A percentile compares a stretch with the other conserved stretches of the same genome.
These are phyloP conservation scores for Apiospora sp. DNA, from an alignment of 2,329 filamentous ascomycete species.

Conservation along the genomic window DNA sequence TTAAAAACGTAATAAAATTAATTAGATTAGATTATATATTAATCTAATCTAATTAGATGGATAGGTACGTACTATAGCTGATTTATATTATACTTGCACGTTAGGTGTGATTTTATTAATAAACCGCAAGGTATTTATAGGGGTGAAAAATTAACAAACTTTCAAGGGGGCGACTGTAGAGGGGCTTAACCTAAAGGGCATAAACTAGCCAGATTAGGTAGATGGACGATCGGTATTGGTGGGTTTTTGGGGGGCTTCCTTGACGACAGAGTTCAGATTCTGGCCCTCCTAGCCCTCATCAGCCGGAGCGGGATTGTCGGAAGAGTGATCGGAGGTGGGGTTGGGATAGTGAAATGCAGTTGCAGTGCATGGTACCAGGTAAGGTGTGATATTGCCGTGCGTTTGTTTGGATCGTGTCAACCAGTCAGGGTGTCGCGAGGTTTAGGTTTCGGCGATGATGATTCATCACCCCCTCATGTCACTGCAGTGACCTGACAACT, in stretches of 20 bases:
- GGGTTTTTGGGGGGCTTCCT: neutral
- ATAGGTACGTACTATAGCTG: no score
- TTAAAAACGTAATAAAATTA: no score
- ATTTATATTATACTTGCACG: no score
- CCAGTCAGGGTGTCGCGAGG: neutral
- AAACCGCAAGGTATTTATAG: no score
- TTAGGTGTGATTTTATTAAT: no score
- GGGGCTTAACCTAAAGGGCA: neutral
- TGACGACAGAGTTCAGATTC: constrained; percentile 1
- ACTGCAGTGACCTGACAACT: constrained; percentile 1
- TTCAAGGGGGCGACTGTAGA: neutral
- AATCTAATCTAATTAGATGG: no score
- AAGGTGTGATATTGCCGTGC: neutral
- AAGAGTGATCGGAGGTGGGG: neutral
- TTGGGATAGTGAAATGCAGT: neutral
- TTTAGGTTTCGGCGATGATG: constrained; percentile 24
- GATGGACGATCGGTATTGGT: neutral
- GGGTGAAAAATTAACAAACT: neutral
- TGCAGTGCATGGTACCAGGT: neutral
- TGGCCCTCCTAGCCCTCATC: constrained; percentile 7
- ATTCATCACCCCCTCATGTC: constrained; percentile 24
- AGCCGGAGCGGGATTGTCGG: constrained; percentile 3
- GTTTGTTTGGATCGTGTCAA: neutral
- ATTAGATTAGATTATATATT: no score
- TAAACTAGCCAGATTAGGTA: neutral